Evolutionary conservation across 108 stramenopile genomes (phyloP), one percentile per base, ranked within the genome.

Genomic region (Fistulifera pelliculosa): DNA sequence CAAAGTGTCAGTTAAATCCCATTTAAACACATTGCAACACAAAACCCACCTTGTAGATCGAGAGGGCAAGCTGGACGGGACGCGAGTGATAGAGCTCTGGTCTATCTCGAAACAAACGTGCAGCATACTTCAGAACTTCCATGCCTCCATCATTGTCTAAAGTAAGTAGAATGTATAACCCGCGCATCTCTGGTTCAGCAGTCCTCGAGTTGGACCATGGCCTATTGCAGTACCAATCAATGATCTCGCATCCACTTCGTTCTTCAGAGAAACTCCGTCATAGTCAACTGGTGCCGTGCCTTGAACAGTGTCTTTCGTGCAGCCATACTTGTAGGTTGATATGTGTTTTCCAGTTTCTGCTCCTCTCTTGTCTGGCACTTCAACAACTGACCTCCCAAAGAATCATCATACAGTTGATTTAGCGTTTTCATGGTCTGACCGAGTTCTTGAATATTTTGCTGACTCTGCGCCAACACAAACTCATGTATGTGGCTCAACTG

Each of bases 61-160:
- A 47, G 22, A 94, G 41, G 22, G 92, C 92, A 13, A 94, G 71
- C 64, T 93, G 92, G 0, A 94, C 88, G 41, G 83, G 87, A 44
- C 58, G 59, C 18, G 87, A 90, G 39, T 83, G 62, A 49, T 84
- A 90, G n/a, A 94, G 58, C 8, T 70, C 70, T 8, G 83, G 83
- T 25, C 73, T 54, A 42, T 83, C 77, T 22, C 71, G 58, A 43
- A 66, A 87, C 15, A 90, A 60, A 24, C 66, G 67, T 10, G 80
- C 80, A 16, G 81, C 83, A 54, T 93, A 93, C 54, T 85, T 93
- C 24, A 89, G 60, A 13, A 94, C 86, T 70, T 94, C 92, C 88
- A 94, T 93, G 7, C 92, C 92, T 10, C 92, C 92, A 23, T 93
- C 92, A 49, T 90, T 87, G 44, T 90, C 75, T 54, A 94, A 68